Evolutionary conservation across 768 basidiomycete genomes (phyloP), one percentile per base, ranked within the genome.

Genomic region (Peribolospora baueri): DNA sequence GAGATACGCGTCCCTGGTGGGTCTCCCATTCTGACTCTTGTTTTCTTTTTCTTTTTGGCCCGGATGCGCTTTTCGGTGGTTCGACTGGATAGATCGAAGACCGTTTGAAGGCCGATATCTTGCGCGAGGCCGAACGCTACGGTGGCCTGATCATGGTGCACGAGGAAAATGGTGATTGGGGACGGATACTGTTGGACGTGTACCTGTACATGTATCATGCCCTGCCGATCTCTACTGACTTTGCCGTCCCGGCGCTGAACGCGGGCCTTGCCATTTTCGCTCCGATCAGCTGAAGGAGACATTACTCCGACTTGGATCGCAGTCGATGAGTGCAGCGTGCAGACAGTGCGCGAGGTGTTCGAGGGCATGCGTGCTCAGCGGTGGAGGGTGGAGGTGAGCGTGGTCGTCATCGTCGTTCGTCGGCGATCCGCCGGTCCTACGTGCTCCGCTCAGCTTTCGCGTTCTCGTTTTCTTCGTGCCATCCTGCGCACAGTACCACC

Each of bases 301-400:
- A 82, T 95, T 60, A 68, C 88, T 2, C 84, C 87, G 0, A 91
- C 85, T 3, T 97, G 91, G 91, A 87, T 90, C 2, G 75, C 81
- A 25, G 84, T 93, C 5, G 88, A 93, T 65, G 72, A 69, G 25
- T 71, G 70, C 13, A 84, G 80, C 58, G 84, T 97, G n/a, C 76
- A 76, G 62, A 95, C 93, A 0, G 80, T 82, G 6, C 72, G 77
- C 50, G 88, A 97, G 65, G 72, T 97, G 7, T 95, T 83, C 79
- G 78, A 78, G 56, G 69, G 72, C 50, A 78, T 88, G 75, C 79
- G 76, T 61, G 67, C 67, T 7, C 74, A 84, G 51, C 91, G 88
- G 7, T 97, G 86, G 86, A 81, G 78, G 61, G 81, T 95, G n/a
- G 84, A 88, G 64, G 83, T 84, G 58, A 11, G 76, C 70, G 14